Base-by-base conservation (phyloP, 179 eudicot genomes). In the Monotropa hypopitys region DNA sequence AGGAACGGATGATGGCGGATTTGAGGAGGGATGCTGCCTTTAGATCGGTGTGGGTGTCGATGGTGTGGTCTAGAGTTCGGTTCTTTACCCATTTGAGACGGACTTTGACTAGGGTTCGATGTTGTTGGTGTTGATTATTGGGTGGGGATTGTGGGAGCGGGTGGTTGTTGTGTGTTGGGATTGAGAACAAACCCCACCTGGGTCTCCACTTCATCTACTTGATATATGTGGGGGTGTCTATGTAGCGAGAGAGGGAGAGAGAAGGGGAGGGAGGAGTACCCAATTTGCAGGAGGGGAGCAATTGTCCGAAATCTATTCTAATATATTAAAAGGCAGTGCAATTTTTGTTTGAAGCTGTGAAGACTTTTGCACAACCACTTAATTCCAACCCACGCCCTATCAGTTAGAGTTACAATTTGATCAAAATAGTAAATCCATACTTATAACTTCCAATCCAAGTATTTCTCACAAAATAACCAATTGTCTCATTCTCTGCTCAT, bases 11-110 rank as follows among this genome's bases (percentile, higher is more conserved):
- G 51, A 92, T 90, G 56, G 97, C 96, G 79, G 91, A 90, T 74
- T 92, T 92, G 68, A 94, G 85, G 6, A 94, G 89, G 80, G 62
- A 88, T 5, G 97, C 97, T 45, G 97, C 98, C 83, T 92, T 92
- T 67, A 92, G 88, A 67, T 90, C 89, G 33, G 98, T 92, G 7
- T 90, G 93, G 74, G 76, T 85, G 84, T 94, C 94, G 79, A 94
- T 94, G 0, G 88, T 84, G 84, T 86, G 86, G 85, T 94, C 98
- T 40, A 94, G 28, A 16, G 84, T 77, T 70, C 86, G 86, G 80
- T 94, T 94, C 67, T 89, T 94, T 26, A 89, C 93, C 98, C 98
- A 94, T 90, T 90, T 92, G 7, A 94, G 81, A 1, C 97, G 88
- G 46, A 94, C 98, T 81, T 86, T 94, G 15, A 87, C 83, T 11